These are phyloP conservation scores for Auricularia sp. DNA, from an alignment of 768 basidiomycete species.

Conservation along the genomic window DNA sequence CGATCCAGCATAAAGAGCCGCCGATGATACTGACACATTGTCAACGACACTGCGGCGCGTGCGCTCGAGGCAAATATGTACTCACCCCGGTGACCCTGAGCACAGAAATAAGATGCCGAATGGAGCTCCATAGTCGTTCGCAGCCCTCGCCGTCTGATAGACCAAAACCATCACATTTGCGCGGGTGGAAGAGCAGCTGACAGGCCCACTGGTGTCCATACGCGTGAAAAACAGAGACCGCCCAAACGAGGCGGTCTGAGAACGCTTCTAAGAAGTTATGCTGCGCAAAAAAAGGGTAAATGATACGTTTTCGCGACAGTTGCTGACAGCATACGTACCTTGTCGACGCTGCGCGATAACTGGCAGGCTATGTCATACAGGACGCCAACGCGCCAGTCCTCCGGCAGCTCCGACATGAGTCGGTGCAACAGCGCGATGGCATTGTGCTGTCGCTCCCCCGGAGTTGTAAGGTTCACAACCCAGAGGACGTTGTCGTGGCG, in stretches of 20 bases:
- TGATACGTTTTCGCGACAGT: too few species aligned
- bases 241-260: slow-evolving; percentile 16
- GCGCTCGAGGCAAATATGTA: too few species aligned
- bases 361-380: slow-evolving; percentile 12
- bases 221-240: slow-evolving; percentile 26
- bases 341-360: neutral
- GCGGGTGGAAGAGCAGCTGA: slow-evolving; percentile 19
- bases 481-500: slow-evolving; percentile 16
- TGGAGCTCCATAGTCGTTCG: slow-evolving; percentile 24
- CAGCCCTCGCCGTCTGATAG: slow-evolving; percentile 27
- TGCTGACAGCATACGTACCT: too few species aligned
- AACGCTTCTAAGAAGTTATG: slow-evolving; percentile 2
- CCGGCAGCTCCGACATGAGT: slow-evolving; percentile 21
- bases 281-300: neutral
- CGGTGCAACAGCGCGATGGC: slow-evolving; percentile 24
- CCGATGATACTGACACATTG: neutral
- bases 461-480: slow-evolving; percentile 29
- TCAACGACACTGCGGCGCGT: too few species aligned
- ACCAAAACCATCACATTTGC: slow-evolving; percentile 20
- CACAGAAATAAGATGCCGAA: slow-evolving; percentile 26
- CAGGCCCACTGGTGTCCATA: too few species aligned
- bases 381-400: slow-evolving; percentile 14
- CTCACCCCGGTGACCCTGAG: slow-evolving; percentile 22
- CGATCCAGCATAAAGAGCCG: neutral
- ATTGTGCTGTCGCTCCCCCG: slow-evolving; percentile 31